Evolutionary conservation across 371 early-diverging fungal species (phyloP), one percentile per base, ranked within the genome.

Genomic region (Chytridium lagenaria): DNA sequence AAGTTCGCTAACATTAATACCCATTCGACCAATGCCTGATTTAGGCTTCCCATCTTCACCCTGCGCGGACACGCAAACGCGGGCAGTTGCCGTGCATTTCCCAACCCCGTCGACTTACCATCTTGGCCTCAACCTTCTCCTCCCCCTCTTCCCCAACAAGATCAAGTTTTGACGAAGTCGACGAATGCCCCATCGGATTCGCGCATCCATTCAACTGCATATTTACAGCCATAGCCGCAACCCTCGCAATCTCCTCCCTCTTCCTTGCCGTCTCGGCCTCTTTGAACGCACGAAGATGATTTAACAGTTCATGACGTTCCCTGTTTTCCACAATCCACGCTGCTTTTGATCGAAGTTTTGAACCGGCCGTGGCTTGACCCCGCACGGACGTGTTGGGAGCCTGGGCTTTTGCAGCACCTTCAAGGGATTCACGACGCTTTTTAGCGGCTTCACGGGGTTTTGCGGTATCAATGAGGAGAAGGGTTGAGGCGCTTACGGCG

Each of bases 201-300:
- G n/a, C n/a, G n/a, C n/a, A n/a, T n/a, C 55, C 55, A 26, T 52
- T 52, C 36, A 61, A 10, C 61, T 61, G 34, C 7, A 61, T 61
- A 15, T 61, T 61, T 15, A 61, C 61, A 10, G 61, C 61, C 61
- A 61, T 61, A 15, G 61, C 61, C 12, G 61, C 61, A 10, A 37
- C 36, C 3, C 61, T 3, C 30, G 61, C 61, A 23, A 61, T 61
- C 36, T 61, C 61, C 2, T 61, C 61, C 36, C 61, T 28, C 36
- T 37, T 61, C 36, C 37, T 28, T 5, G 16, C 61, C 30, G 30
- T 16, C 37, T 61, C 5, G 12, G 31, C 61, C 61, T 61, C 61
- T 26, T 61, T 61, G 36, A 34, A 61, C 30, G 31, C 12, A 22
- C 61, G 61, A 7, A 61, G 61, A 31, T 61, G 36, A 15, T 34